A percentile compares a stretch with the other conserved stretches of the same genome.
phyloP scores from a whole-genome alignment of 352 stramenopile genomes.

The Saprolegnia diclina region DNA sequence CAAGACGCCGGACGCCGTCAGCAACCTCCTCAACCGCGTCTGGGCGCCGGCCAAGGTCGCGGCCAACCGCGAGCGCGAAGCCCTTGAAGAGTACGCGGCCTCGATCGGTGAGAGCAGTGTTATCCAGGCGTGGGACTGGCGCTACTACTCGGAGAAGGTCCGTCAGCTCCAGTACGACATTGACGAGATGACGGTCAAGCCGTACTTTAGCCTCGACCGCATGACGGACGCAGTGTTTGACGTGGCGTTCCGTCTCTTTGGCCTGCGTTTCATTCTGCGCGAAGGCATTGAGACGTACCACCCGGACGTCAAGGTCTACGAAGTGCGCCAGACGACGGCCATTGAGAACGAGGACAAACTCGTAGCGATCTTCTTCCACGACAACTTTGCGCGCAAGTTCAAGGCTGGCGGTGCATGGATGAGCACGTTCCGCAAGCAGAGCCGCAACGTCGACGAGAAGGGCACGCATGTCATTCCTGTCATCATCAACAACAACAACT shows the following conservation, averaged over 20 bases:
- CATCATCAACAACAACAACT: conserved; percentile 74
- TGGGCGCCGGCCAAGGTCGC: conserved; percentile 37
- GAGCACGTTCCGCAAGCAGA: conserved; percentile 54
- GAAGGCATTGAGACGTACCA: conserved; percentile 51
- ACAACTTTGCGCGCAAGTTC: conserved; percentile 48
- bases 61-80: conserved; percentile 41
- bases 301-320: conserved; percentile 57
- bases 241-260: conserved; percentile 55
- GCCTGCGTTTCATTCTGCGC: conserved; percentile 41
- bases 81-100: conserved; percentile 43
- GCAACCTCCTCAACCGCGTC: conserved; percentile 38
- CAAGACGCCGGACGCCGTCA: conserved; percentile 48
- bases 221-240: conserved; percentile 48
- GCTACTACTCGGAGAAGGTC: conserved; percentile 61
- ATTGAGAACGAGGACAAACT: conserved; percentile 32
- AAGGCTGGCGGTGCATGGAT: conserved; percentile 61
- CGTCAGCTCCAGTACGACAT: conserved; percentile 50
- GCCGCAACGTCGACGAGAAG: conserved; percentile 32
- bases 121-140: conserved; percentile 62
- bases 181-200: conserved; percentile 56
- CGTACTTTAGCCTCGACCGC: conserved; percentile 52
- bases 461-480: conserved; percentile 43
- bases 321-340: conserved; percentile 37
- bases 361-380: conserved; percentile 55
- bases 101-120: conserved; percentile 37